Evolutionary conservation across 768 basidiomycete species (phyloP), one percentile per base, ranked within the genome.

Genomic region (Boletus vinaceobasis): DNA sequence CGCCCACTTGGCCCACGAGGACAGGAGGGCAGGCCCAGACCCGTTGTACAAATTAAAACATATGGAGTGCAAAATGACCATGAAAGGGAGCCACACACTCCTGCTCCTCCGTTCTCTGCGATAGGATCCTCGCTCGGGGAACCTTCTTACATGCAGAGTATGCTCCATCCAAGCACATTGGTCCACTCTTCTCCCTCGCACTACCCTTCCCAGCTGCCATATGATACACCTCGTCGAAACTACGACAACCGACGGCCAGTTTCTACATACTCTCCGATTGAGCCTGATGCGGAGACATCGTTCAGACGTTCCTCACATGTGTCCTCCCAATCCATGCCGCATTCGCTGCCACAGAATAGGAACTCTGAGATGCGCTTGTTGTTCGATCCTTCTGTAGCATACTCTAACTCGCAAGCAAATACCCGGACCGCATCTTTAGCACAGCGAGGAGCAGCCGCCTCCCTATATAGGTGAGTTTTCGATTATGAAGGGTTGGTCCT

Each of bases 381-480:
- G 7, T 83, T 80, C 60, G 73, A 80, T 64, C 77, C 77, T 27
- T 76, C 74, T 9, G 57, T 78, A 43, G 83, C 83, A 14, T 84
- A 85, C 60, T 51, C 65, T 15, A 66, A 56, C 38, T 58, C 55
- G 29, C 56, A 55, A 45, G 57, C 57, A n/a, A 52, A 50, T 44
- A 17, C 35, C 48, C 40, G 29, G 54, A 35, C 38, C 29, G 6
- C 38, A 7, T 23, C 14, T 7, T 21, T 50, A 56, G 47, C 56
- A 26, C 63, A 60, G n/a, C 59, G 53, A 21, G 49, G 59, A n/a
- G 43, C 59, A 2, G 57, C 79, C 1, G 58, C 74, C 15, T 72
- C 79, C 3, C 77, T 87, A 31, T 88, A 88, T 73, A 84, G 80
- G 87, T 82, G 60, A 46, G 77, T 43, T 26, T 21, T n/a, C 31